Evolutionary conservation across 139 green algal species (phyloP), one percentile per base, ranked within the genome.

Genomic region (Asterochloris sp.): DNA sequence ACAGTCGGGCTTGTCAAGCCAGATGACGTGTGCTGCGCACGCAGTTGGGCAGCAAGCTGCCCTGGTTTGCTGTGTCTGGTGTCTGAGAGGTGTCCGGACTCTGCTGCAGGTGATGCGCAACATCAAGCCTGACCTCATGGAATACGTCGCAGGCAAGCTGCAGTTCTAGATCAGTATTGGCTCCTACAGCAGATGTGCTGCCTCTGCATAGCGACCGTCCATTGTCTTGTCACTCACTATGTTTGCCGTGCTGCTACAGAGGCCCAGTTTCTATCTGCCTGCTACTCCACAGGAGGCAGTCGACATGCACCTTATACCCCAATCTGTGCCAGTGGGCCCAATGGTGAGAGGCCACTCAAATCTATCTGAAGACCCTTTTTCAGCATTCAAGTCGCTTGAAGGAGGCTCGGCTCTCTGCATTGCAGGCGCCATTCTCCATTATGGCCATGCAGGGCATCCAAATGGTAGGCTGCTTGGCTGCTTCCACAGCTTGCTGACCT

Each of bases 371-470:
- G 38, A 54, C 38, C 4, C 4, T n/a, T 10, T 54, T 54, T 54
- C 38, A 54, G 38, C 38, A 54, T 54, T 54, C 38, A 54, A 54
- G 38, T 54, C 38, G 6, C 38, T 6, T 54, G 38, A 54, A 54
- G 38, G 38, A 54, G 38, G 38, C 38, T 6, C 6, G 38, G 38
- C 38, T 54, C 38, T 54, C 38, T 54, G 38, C 38, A 54, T 54
- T 54, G 38, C 38, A 54, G 38, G 82, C 19, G 91, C 95, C 0
- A 83, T 95, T 19, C 90, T 98, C 80, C 95, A 98, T 85, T 98
- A 98, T 69, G 95, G 95, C 21, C 92, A 98, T 75, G 91, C 90
- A 0, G 93, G 89, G 0, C 92, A 95, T 11, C 94, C 95, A 29
- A 98, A 98, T 85, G 87, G 89, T 91, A 17, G 1, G 63, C 24